Evolutionary conservation across 345 rosid genomes (phyloP).

Genomic region (Laguncularia racemosa): DNA sequence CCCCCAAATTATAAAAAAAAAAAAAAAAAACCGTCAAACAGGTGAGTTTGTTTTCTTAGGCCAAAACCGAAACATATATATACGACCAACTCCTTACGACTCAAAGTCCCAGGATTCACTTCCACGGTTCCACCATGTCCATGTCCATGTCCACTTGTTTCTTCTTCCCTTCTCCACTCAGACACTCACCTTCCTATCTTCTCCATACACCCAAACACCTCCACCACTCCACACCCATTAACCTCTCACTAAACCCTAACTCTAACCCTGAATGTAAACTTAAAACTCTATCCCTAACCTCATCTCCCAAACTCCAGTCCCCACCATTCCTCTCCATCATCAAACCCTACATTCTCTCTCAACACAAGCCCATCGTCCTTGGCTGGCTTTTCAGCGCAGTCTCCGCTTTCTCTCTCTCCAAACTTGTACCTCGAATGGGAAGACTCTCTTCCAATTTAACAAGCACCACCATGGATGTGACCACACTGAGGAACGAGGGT

Average conservation of each 20-base stretch:
- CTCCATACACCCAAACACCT: conserved; percentile 3
- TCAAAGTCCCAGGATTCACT: not conserved
- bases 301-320: conserved; percentile 18
- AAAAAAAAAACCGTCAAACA: too few species aligned
- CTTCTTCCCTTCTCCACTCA: conserved; percentile 10
- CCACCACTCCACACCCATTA: not conserved
- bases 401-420: conserved; percentile 67
- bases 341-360: conserved; percentile 56
- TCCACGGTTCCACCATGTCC: conserved; percentile 12
- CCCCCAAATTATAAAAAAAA: too few species aligned
- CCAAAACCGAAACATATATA: too few species aligned
- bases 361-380: conserved; percentile 43
- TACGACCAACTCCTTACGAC: too few species aligned
- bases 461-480: conserved; percentile 10
- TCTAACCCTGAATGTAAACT: not conserved
- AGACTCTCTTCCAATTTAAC: conserved; percentile 37
- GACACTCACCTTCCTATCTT: conserved; percentile 5
- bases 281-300: not conserved
- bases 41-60: too few species aligned
- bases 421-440: conserved; percentile 57
- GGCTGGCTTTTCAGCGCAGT: conserved; percentile 83
- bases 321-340: conserved; percentile 41
- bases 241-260: conserved; percentile 3
- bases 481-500: conserved; percentile 30
- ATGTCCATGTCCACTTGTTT: conserved; percentile 12